Evolutionary conservation across 2,329 filamentous ascomycete genomes (phyloP).

Genomic region (Clarireedia monteithiana): DNA sequence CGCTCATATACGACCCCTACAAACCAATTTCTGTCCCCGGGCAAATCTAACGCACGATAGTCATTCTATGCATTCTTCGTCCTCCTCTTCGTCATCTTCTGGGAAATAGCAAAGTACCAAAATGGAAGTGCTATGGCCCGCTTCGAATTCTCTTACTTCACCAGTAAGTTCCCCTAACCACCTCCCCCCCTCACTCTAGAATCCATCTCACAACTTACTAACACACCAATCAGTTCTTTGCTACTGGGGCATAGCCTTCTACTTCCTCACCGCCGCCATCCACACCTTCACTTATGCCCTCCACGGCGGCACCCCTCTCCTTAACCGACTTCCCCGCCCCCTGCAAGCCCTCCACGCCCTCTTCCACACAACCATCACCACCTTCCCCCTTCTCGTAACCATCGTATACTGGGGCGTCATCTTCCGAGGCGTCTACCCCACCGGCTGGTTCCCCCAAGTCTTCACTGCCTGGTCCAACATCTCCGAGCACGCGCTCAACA

Average conservation of each 20-base stretch:
- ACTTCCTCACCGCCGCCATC: slow-evolving; percentile 58
- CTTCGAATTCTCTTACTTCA: slow-evolving; percentile 71
- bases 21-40: background rate
- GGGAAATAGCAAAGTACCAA: slow-evolving; percentile 46
- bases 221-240: slow-evolving; percentile 34
- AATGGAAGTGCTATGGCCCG: background rate
- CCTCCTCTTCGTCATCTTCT: slow-evolving; percentile 62
- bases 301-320: slow-evolving; percentile 45
- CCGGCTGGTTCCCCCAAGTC: slow-evolving; percentile 31
- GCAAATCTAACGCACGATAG: slow-evolving; percentile 25
- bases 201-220: background rate
- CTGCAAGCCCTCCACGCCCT: slow-evolving; percentile 59
- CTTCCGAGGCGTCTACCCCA: background rate
- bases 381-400: slow-evolving; percentile 61
- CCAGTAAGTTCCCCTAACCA: slow-evolving; percentile 35
- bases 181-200: background rate
- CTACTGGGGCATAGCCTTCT: slow-evolving; percentile 78
- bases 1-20: background rate
- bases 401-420: slow-evolving; percentile 63
- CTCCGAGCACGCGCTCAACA: slow-evolving; percentile 70
- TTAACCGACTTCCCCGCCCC: slow-evolving; percentile 50
- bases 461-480: slow-evolving; percentile 58
- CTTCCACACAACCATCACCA: slow-evolving; percentile 54
- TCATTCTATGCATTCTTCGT: slow-evolving; percentile 62
- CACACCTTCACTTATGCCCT: slow-evolving; percentile 64